Evolutionary conservation across 2,329 filamentous ascomycete species (phyloP), one percentile per base, ranked within the genome.

Genomic region (Pseudogymnoascus sp.): DNA sequence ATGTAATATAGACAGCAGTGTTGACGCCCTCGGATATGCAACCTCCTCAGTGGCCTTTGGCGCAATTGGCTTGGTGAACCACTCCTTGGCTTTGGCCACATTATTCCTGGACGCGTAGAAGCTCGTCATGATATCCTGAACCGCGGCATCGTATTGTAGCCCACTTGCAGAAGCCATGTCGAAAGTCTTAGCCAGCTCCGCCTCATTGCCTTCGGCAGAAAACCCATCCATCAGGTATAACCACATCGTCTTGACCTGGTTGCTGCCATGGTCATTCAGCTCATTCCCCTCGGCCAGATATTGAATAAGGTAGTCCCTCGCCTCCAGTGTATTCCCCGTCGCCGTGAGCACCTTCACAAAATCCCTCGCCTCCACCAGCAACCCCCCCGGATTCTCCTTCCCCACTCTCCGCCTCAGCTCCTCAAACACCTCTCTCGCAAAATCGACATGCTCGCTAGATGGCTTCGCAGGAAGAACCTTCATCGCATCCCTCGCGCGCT

Each of bases 91-190:
- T 63, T 83, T 80, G n/a, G 78, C 71, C 3, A 87, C 69, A 54
- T 84, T 76, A 65, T 85, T 76, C 47, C 77, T 78, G 11, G 76
- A 71, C 1, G 86, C 82, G 67, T 86, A 91, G 66, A 87, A 88
- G 0, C 72, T 72, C 2, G 86, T 79, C 70, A 94, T 76, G 34
- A 81, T 71, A 62, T 78, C 71, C 65, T 86, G 80, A 59, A 84
- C 70, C 3, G 69, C 66, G 2, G 74, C 70, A 60, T 76, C 75
- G 64, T 78, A 81, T 12, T 74, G 70, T 6, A 81, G 62, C 0
- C 76, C 77, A 4, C 77, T 71, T 9, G 75, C 72, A 60, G 81
- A 74, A 39, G 86, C 76, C 50, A 82, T 76, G 7, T 79, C 71
- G 1, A 82, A 74, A 2, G 85, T 77, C n/a, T 78, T 72, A 39